These are phyloP conservation scores for Ogataea haglerorum DNA, from an alignment of 805 yeast species.

Conservation along the genomic window DNA sequence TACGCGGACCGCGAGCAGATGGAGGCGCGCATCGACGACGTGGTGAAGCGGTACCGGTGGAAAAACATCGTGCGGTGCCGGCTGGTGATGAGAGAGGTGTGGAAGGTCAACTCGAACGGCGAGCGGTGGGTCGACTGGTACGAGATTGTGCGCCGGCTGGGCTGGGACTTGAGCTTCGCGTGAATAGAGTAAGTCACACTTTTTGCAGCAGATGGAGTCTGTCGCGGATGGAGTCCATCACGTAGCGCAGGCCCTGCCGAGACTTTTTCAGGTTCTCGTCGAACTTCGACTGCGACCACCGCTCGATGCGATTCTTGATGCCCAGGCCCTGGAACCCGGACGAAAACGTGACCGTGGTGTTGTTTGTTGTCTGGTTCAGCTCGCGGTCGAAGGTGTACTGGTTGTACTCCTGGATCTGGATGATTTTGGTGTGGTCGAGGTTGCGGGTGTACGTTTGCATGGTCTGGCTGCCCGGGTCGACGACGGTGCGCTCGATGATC, in stretches of 20 bases:
- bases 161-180: slow-evolving; percentile 82
- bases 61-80: slow-evolving; percentile 53
- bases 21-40: slow-evolving; percentile 48
- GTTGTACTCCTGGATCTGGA: slow-evolving; percentile 76
- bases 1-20: slow-evolving; percentile 52
- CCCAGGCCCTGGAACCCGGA: slow-evolving; percentile 63
- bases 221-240: slow-evolving; percentile 50
- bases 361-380: slow-evolving; percentile 41
- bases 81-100: slow-evolving; percentile 44
- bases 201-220: slow-evolving; percentile 12
- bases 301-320: slow-evolving; percentile 71
- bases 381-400: slow-evolving; percentile 41
- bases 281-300: slow-evolving; percentile 74
- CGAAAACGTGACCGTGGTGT: slow-evolving; percentile 57
- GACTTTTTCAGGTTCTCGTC: slow-evolving; percentile 63
- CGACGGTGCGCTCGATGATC: slow-evolving; percentile 75
- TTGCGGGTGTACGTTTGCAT: slow-evolving; percentile 75
- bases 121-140: slow-evolving; percentile 70
- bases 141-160: slow-evolving; percentile 56
- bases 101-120: slow-evolving; percentile 50
- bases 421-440: slow-evolving; percentile 75
- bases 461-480: slow-evolving; percentile 55
- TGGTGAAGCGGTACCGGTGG: slow-evolving; percentile 62
- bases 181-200: slow-evolving; percentile 20
- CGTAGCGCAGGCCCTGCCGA: slow-evolving; percentile 70